These are phyloP conservation scores for Macrocystidia cucumis DNA, from an alignment of 1,284 basidiomycete genomes.

Conservation along the genomic window DNA sequence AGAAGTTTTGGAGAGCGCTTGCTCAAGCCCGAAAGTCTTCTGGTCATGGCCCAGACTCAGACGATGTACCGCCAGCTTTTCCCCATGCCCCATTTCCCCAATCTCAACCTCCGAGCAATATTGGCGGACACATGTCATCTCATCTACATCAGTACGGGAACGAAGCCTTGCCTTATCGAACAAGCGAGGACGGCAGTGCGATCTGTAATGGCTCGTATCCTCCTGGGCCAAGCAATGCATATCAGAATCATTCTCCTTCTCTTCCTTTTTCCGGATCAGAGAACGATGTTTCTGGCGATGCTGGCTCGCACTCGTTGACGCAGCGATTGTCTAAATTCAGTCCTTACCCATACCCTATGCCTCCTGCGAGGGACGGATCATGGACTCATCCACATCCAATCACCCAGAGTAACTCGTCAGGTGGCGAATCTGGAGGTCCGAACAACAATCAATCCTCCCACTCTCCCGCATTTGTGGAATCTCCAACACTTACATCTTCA, in stretches of 20 bases:
- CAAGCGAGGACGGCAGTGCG: conserved; percentile 32
- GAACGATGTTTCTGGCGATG: conserved; percentile 29
- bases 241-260: conserved; percentile 38
- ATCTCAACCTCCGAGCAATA: conserved; percentile 16
- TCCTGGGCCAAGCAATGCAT: conserved; percentile 26
- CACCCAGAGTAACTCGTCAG: conserved; percentile 33
- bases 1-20: conserved; percentile 61
- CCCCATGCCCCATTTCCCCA: conserved; percentile 39
- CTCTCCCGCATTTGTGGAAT: conserved; percentile 47
- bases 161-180: conserved; percentile 33
- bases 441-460: conserved; percentile 36
- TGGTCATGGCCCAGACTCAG: conserved; percentile 42
- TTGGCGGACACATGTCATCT: conserved; percentile 20
- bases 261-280: conserved; percentile 34
- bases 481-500: conserved; percentile 49
- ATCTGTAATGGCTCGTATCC: conserved; percentile 37
- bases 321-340: conserved; percentile 45
- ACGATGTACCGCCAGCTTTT: conserved; percentile 50
- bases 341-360: conserved; percentile 45
- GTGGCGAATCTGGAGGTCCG: conserved; percentile 31
- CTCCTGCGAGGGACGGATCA: conserved; percentile 40
- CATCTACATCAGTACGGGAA: conserved; percentile 30
- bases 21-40: conserved; percentile 53
- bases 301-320: conserved; percentile 25
- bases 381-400: conserved; percentile 46